Percentiles rank a stretch among this genome's conserved stretches.
Conservation (phyloP, 2,329 filamentous ascomycete genomes). For the Rosellinia necatrix region DNA sequence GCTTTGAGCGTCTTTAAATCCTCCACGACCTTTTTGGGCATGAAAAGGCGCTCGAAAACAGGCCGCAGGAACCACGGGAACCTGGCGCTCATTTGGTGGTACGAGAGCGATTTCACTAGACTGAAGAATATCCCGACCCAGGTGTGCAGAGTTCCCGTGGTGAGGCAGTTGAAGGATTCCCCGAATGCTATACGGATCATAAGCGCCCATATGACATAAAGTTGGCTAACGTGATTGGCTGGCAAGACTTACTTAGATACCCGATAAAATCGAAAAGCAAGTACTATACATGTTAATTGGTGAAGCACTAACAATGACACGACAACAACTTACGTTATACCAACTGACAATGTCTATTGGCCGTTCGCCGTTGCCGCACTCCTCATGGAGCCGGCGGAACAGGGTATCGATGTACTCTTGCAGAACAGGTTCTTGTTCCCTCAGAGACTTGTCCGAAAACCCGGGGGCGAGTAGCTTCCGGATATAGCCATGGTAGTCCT, state of each 20-base stretch:
- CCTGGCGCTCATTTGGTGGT: constrained; percentile 1
- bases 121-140: constrained; percentile 17
- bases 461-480: constrained; percentile 13
- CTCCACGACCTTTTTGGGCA: not conserved
- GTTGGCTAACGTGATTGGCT: too few relatives aligned
- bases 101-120: not conserved
- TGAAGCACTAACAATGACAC: not conserved
- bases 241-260: constrained; percentile 10
- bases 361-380: constrained; percentile 1
- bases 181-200: constrained; percentile 2
- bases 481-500: constrained; percentile 6
- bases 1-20: not conserved
- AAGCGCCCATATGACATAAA: not conserved
- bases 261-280: constrained; percentile 14
- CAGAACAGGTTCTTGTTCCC: constrained; percentile 5
- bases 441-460: constrained; percentile 13
- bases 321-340: constrained; percentile 11
- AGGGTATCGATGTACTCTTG: constrained; percentile 11
- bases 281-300: constrained; percentile 1
- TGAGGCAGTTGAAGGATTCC: constrained; percentile 17
- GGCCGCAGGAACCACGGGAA: constrained; percentile 5
- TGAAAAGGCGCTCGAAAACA: not conserved
- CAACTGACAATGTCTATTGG: constrained; percentile 8
- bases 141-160: constrained; percentile 4
- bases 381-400: constrained; percentile 3